A percentile compares a stretch with the other conserved stretches of the same genome.
Conservation (phyloP, 1,284 basidiomycete species). For the Moesziomyces antarcticus region DNA sequence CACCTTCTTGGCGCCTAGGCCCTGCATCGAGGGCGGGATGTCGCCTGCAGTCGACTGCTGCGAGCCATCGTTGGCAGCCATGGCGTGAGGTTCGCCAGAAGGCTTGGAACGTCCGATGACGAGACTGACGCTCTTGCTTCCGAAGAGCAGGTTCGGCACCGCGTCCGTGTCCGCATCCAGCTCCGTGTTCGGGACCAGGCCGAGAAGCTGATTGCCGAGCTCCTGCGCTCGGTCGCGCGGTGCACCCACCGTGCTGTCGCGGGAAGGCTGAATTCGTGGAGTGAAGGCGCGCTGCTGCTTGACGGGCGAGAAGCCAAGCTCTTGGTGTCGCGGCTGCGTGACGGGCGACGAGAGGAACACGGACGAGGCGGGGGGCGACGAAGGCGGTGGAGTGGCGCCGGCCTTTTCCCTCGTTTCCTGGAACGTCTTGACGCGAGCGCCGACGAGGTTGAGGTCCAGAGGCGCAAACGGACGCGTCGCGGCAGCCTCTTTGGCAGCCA, state of each 20-base stretch:
- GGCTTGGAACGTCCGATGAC: conserved; percentile 53
- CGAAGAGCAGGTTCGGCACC: conserved; percentile 36
- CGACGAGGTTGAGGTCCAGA: conserved; percentile 38
- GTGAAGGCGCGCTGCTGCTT: conserved; percentile 34
- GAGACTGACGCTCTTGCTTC: conserved; percentile 42
- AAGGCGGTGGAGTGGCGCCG: conserved; percentile 43
- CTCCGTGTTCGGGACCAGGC: conserved; percentile 35
- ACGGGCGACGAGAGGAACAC: conserved; percentile 31
- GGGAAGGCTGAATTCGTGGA: conserved; percentile 6
- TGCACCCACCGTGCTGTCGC: conserved; percentile 3
- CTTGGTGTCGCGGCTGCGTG: conserved; percentile 14
- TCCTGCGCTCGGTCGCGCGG: neutral
- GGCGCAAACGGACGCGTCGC: conserved; percentile 32
- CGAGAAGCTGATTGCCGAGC: conserved; percentile 11
- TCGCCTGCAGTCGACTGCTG: conserved; percentile 14
- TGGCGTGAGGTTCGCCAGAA: conserved; percentile 30
- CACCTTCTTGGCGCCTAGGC: conserved; percentile 48
- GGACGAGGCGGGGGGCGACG: conserved; percentile 39
- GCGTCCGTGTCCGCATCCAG: conserved; percentile 20
- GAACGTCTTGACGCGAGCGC: conserved; percentile 27
- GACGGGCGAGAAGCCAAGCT: conserved; percentile 33
- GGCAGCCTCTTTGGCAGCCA: conserved; percentile 12
- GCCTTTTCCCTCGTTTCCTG: conserved; percentile 24
- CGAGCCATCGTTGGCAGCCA: neutral
- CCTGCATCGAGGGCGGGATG: conserved; percentile 31